phyloP scores from a whole-genome alignment of 2,329 filamentous ascomycete species.

The Fusarium chuoi region DNA sequence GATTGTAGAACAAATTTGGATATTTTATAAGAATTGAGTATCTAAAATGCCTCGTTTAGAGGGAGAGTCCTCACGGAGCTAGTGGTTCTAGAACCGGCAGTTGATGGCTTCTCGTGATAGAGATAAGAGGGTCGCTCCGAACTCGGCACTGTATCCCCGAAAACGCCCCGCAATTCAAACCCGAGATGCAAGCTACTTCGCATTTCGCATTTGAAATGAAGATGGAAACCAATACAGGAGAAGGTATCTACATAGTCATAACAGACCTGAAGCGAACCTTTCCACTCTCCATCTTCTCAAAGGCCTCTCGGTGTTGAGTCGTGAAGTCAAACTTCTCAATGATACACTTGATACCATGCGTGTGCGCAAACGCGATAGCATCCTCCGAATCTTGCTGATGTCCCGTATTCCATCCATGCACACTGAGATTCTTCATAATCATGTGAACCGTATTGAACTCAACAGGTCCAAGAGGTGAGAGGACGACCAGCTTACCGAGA shows the following conservation, averaged over 20 bases:
- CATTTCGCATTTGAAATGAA: background rate
- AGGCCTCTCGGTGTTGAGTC: slow-evolving; percentile 56
- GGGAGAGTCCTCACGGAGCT: background rate
- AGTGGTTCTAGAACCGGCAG: background rate
- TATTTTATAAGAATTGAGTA: background rate
- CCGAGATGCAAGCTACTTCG: background rate
- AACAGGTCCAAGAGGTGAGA: slow-evolving; percentile 57
- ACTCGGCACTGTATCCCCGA: background rate
- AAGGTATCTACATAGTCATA: slow-evolving; percentile 36
- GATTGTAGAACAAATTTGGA: background rate
- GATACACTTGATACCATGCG: slow-evolving; percentile 72
- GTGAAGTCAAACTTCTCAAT: slow-evolving; percentile 70
- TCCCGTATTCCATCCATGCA: slow-evolving; percentile 73
- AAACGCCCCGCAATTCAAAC: background rate
- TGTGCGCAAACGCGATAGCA: slow-evolving; percentile 71
- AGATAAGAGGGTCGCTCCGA: background rate
- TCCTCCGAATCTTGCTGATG: slow-evolving; percentile 71
- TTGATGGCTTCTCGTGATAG: background rate
- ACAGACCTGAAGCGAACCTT: slow-evolving; percentile 59
- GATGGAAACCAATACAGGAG: background rate
- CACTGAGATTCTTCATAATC: slow-evolving; percentile 62
- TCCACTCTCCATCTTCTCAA: slow-evolving; percentile 53
- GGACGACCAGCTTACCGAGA: slow-evolving; percentile 67
- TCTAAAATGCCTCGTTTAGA: background rate
- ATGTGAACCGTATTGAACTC: slow-evolving; percentile 55